phyloP scores from a whole-genome alignment of 352 stramenopile genomes.

The Phytophthora aleatoria region DNA sequence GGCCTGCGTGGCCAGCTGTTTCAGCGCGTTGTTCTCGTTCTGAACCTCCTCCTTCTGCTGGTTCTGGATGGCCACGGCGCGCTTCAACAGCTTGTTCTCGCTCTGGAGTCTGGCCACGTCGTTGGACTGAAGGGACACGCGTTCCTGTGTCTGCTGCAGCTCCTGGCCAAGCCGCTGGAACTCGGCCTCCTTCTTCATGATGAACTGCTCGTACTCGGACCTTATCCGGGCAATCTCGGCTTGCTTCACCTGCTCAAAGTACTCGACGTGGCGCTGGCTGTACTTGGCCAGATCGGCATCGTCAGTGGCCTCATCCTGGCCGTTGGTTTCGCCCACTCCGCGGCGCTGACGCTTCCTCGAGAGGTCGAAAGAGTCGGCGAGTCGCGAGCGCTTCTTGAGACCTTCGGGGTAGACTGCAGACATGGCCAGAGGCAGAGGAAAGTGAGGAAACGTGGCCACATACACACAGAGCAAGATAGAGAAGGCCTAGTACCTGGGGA shows the following conservation, averaged over 20 bases:
- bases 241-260: slow-evolving; percentile 88
- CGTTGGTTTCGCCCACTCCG: slow-evolving; percentile 21
- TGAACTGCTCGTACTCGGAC: slow-evolving; percentile 84
- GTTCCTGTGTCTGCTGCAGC: slow-evolving; percentile 49
- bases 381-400: slow-evolving; percentile 80
- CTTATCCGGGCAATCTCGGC: slow-evolving; percentile 79
- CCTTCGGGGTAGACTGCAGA: slow-evolving; percentile 49
- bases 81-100: slow-evolving; percentile 88
- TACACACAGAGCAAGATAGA: background rate
- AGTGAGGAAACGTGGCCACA: background rate
- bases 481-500: slow-evolving; percentile 44
- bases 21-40: slow-evolving; percentile 78
- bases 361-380: slow-evolving; percentile 61
- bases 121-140: slow-evolving; percentile 44
- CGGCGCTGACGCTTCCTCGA: slow-evolving; percentile 58
- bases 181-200: slow-evolving; percentile 83
- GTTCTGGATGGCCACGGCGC: slow-evolving; percentile 86
- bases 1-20: slow-evolving; percentile 71
- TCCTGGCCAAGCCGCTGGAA: slow-evolving; percentile 68
- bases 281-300: slow-evolving; percentile 79
- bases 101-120: slow-evolving; percentile 66
- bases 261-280: slow-evolving; percentile 87
- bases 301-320: slow-evolving; percentile 26
- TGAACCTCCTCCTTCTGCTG: slow-evolving; percentile 86
- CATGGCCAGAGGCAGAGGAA: background rate